Base-by-base conservation (phyloP, 768 basidiomycete species). In the Lyophyllum atratum region DNA sequence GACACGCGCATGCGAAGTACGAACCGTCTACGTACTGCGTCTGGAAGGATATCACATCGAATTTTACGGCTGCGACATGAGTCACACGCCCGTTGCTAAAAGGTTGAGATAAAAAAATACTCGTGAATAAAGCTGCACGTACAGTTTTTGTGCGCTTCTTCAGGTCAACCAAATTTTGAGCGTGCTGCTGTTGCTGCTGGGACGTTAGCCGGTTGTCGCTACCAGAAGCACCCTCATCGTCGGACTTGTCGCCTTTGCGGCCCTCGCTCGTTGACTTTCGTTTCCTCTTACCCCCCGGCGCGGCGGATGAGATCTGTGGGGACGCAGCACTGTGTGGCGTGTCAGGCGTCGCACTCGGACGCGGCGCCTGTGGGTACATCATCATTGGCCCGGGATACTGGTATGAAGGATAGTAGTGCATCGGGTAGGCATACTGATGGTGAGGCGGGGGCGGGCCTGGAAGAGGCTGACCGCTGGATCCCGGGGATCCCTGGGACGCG, bases 71-170 rank as follows among this genome's bases (percentile, higher is more conserved):
- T 87, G 47, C 93, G 85, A 74, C 93, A 95, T 37, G 89, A 90
- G 70, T 96, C 94, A 68, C 94, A 96, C 7, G 94, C 94, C 50
- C 94, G 85, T 77, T 83, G 81, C 70, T 81, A 53, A 22, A 64
- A 47, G 33, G 17, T 44, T 43, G 55, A 51, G 47, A 62, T 66
- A 46, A 58, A 43, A 26, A 55, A 46, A 55, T 22, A 45, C 10
- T 11, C 28, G 1, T 2, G 12, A 24, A 40, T 49, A 26, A 26
- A 37, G 34, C 54, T 28, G 46, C 19, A 62, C 73, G 14, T 69
- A 90, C 89, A 12, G 92, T 96, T 76, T 96, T 96, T 12, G 91
- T 92, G 54, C 93, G 87, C 72, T 95, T 95, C 77, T 91, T 93
- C 60, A 80, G 72, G 67, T 93, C 92, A 57, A 78, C 72, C 15